Evolutionary conservation across 768 basidiomycete genomes (phyloP), one percentile per base, ranked within the genome.

Genomic region (Suillus lakei): DNA sequence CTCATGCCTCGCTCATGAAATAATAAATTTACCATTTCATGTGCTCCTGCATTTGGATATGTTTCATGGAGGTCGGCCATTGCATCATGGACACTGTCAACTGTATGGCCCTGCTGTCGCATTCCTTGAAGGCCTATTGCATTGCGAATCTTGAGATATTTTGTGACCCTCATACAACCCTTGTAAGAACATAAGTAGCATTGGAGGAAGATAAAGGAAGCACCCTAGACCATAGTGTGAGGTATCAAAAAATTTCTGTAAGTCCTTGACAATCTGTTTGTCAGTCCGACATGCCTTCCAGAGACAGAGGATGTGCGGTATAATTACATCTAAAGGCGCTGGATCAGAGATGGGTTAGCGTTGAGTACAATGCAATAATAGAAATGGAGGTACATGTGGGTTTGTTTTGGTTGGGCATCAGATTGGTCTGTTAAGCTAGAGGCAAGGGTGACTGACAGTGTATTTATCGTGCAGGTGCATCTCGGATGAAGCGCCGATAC

Each of bases 231-330:
- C 60, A 61, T 39, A 61, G 10, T 2, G 10, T 3, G 10, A 36
- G 10, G 28, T 34, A 30, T 61, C 60, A n/a, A 44, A 36, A 21
- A 26, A 10, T 30, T 61, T 61, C 36, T 30, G 44, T 44, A 44
- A 44, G 2, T 26, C 34, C 34, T 28, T 4, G 5, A 61, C 18
- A n/a, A 61, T 61, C 36, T 61, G 26, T 30, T n/a, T 21, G 41
- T 61, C 60, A 7, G 34, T 61, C 60, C 10, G 21, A 12, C 28
- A 10, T 41, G 41, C 16, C 38, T 61, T 61, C 60, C 60, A 61
- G 38, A 38, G 41, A 32, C 5, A 10, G 12, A 61, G 41, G 18
- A 61, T 61, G 41, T 30, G 55, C 12, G 55, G 55, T 34, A 8
- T 16, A 32, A 56, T 34, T 7, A 5, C 16, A 4, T 39, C 38